Base-by-base conservation (phyloP, 2,329 filamentous ascomycete genomes). In the Neofusicoccum sp. region DNA sequence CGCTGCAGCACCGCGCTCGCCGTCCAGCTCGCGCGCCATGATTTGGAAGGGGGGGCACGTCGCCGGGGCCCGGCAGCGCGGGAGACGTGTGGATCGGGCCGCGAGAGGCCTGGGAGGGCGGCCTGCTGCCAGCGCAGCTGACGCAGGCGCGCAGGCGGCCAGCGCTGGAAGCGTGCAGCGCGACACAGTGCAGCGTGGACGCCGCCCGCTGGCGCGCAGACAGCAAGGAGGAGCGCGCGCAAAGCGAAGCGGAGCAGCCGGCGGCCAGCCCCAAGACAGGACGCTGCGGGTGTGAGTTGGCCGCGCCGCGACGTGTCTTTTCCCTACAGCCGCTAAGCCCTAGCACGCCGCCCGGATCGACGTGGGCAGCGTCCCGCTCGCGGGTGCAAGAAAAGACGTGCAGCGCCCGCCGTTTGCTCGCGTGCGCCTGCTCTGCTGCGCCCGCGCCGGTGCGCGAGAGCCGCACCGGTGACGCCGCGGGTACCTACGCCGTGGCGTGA, bases 211-310 rank as follows among this genome's bases (percentile, higher is more conserved):
- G 45, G 45, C 38, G 26, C 36, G 40, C 36, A n/a, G 20, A 20
- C 51, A 43, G 51, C 51, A 56, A 56, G 51, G 49, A 54, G 36
- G 38, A 40, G 38, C 38, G 38, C 11, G n/a, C 38, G 24, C 8
- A 38, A 24, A 11, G 34, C 51, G 51, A 56, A 56, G 51, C 51
- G 51, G 51, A 56, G 34, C 48, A 5, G 16, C 48, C 48, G 48
- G 33, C 34, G 34, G 31, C 31, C 47, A 33, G 24, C 31, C 47
- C 47, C 47, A 58, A 45, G 54, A 31, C 53, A 57, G 54, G 33
- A 38, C 36, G 57, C 36, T 60, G 47, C 58, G 58, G 8, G 58
- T 60, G 38, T 60, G 58, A 60, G 58, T 30, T 60, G 58, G 58
- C 58, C 45, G 45, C 24, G 44, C 38, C 40, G 41, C 58, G 58